phyloP scores from a whole-genome alignment of 2,329 filamentous ascomycete species.

The Huntiella abstrusa region DNA sequence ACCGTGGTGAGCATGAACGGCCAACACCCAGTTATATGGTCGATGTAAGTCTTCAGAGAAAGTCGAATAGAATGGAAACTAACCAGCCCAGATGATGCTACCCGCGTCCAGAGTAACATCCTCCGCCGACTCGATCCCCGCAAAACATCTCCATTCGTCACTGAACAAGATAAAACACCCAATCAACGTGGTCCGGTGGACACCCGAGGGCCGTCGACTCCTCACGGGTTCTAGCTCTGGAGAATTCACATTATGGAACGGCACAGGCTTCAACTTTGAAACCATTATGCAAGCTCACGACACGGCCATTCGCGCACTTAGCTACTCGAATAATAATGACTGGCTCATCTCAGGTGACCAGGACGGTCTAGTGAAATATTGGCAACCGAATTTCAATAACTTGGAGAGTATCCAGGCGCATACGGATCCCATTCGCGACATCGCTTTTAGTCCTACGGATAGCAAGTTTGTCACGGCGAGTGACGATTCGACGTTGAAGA shows the following conservation, averaged over 20 bases:
- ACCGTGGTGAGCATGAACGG: conserved; percentile 58
- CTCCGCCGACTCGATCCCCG: conserved; percentile 72
- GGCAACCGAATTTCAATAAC: conserved; percentile 98
- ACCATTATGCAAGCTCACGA: conserved; percentile 98
- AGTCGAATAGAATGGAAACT: neutral
- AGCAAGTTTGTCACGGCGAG: conserved; percentile 91
- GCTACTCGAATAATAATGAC: conserved; percentile 89
- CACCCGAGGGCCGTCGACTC: conserved; percentile 77
- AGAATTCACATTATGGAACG: conserved; percentile 97
- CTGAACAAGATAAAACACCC: conserved; percentile 97
- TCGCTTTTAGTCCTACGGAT: conserved; percentile 87
- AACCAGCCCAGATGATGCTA: conserved; percentile 52
- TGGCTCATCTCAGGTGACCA: conserved; percentile 95
- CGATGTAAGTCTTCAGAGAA: conserved; percentile 41
- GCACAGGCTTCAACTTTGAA: conserved; percentile 97
- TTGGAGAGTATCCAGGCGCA: conserved; percentile 89
- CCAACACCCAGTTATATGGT: conserved; percentile 80
- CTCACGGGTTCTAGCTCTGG: conserved; percentile 90
- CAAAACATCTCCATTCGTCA: conserved; percentile 94
- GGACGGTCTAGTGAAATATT: conserved; percentile 91
- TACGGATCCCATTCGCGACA: conserved; percentile 70
- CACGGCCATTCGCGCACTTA: conserved; percentile 60
- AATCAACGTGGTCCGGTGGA: conserved; percentile 94
- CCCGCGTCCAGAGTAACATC: conserved; percentile 56
- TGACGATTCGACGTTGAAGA: conserved; percentile 82